Evolutionary conservation across 257 asterid species (phyloP).

Genomic region (Jacaranda copaia): DNA sequence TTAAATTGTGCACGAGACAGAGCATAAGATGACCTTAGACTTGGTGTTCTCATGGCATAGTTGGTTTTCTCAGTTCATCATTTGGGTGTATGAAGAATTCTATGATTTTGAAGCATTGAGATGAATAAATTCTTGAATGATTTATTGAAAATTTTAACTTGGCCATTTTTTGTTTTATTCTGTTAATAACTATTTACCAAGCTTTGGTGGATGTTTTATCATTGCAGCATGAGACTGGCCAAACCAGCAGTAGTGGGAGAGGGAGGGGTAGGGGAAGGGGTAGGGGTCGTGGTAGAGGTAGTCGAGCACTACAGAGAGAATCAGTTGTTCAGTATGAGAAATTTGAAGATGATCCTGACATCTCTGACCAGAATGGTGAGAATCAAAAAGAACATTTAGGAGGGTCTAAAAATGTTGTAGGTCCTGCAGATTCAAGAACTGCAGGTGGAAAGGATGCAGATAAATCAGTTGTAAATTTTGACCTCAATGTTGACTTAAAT

Average conservation of each 20-base stretch:
- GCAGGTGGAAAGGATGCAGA: slow-evolving; percentile 36
- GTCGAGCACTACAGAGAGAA: slow-evolving; percentile 45
- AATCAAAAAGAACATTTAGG: slow-evolving; percentile 33
- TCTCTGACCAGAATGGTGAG: slow-evolving; percentile 40
- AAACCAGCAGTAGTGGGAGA: slow-evolving; percentile 50
- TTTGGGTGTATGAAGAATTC: neutral
- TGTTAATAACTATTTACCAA: neutral
- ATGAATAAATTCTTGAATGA: neutral
- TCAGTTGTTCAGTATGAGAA: slow-evolving; percentile 39
- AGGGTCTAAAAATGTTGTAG: slow-evolving; percentile 39
- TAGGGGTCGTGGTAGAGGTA: slow-evolving; percentile 58
- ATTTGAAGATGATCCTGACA: slow-evolving; percentile 44
- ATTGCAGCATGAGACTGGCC: slow-evolving; percentile 52
- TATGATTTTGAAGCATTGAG: neutral
- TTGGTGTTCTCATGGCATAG: neutral
- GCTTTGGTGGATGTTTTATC: neutral
- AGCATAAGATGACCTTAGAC: neutral
- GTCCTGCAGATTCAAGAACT: slow-evolving; percentile 37
- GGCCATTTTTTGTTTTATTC: neutral
- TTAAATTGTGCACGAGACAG: neutral
- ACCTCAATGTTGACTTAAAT: slow-evolving; percentile 60
- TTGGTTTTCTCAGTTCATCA: neutral
- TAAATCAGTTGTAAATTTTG: slow-evolving; percentile 49
- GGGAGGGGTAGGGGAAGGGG: slow-evolving; percentile 55
- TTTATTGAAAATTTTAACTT: neutral